Conservation (phyloP, 208 protist species). For the Leishmania gerbilli region DNA sequence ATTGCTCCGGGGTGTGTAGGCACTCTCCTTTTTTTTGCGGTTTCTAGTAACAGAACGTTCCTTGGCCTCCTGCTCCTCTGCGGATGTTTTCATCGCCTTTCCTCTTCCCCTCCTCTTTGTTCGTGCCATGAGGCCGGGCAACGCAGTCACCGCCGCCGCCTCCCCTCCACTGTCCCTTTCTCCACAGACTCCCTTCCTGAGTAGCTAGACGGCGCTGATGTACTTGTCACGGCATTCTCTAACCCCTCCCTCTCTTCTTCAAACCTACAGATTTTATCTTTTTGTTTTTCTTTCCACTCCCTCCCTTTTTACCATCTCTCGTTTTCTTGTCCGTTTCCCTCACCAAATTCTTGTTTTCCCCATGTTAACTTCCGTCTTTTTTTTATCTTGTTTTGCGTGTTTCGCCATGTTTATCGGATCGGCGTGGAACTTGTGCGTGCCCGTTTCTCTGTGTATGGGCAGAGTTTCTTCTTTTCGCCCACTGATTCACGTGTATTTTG, state of each 20-base stretch:
- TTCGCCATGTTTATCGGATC: not conserved
- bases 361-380: too few relatives aligned
- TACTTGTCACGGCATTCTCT: not conserved
- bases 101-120: not conserved
- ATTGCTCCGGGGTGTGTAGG: not conserved
- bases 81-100: not conserved
- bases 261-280: not conserved
- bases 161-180: not conserved
- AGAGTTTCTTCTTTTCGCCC: not conserved
- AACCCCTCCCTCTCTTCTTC: not conserved
- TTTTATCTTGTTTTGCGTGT: not conserved
- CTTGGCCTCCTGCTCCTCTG: not conserved
- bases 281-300: not conserved
- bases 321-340: not conserved
- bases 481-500: not conserved
- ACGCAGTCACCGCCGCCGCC: too few relatives aligned
- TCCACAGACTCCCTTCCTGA: not conserved
- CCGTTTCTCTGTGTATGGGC: too few relatives aligned
- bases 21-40: not conserved
- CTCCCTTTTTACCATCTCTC: not conserved
- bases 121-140: not conserved
- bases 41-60: conserved; percentile 7
- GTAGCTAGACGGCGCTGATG: not conserved
- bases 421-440: too few relatives aligned
- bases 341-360: not conserved